Conservation (phyloP, 2,329 filamentous ascomycete species). For the Monilinia aucupariae region DNA sequence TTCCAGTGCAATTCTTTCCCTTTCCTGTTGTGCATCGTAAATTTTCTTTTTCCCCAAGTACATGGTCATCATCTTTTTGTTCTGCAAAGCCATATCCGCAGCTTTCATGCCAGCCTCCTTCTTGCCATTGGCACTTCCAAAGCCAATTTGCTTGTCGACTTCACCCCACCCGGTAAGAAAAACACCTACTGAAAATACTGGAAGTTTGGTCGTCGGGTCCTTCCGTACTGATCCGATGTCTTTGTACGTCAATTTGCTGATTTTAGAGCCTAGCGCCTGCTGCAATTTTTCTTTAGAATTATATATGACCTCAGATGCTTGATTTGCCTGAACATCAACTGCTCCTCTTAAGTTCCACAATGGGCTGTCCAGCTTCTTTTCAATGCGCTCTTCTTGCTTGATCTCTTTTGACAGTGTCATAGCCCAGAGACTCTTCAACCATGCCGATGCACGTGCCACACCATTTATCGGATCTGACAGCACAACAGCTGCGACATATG, state of each 20-base stretch:
- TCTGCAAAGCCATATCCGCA: conserved; percentile 56
- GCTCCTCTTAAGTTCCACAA: conserved; percentile 31
- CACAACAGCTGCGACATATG: conserved; percentile 77
- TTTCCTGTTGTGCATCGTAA: conserved; percentile 37
- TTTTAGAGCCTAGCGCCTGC: conserved; percentile 45
- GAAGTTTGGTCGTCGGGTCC: conserved; percentile 49
- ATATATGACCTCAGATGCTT: conserved; percentile 20
- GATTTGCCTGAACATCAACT: conserved; percentile 13
- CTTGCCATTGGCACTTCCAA: conserved; percentile 60
- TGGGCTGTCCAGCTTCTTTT: conserved; percentile 25
- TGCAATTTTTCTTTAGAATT: conserved; percentile 50
- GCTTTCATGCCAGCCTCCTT: conserved; percentile 64
- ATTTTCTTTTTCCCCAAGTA: conserved; percentile 44
- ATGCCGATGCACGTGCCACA: conserved; percentile 54
- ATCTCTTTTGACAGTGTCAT: conserved; percentile 55
- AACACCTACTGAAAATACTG: conserved; percentile 57
- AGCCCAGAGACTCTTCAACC: conserved; percentile 73
- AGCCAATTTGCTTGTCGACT: conserved; percentile 52
- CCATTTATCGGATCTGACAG: conserved; percentile 61
- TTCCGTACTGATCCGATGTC: conserved; percentile 50
- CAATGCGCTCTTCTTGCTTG: conserved; percentile 34
- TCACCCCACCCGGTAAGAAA: conserved; percentile 67
- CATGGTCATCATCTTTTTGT: conserved; percentile 54
- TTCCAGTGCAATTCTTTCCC: conserved; percentile 28
- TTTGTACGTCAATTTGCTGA: conserved; percentile 56